Evolutionary conservation across 495 filamentous ascomycete genomes (phyloP), one percentile per base, ranked within the genome.

Genomic region (Podospora didyma): DNA sequence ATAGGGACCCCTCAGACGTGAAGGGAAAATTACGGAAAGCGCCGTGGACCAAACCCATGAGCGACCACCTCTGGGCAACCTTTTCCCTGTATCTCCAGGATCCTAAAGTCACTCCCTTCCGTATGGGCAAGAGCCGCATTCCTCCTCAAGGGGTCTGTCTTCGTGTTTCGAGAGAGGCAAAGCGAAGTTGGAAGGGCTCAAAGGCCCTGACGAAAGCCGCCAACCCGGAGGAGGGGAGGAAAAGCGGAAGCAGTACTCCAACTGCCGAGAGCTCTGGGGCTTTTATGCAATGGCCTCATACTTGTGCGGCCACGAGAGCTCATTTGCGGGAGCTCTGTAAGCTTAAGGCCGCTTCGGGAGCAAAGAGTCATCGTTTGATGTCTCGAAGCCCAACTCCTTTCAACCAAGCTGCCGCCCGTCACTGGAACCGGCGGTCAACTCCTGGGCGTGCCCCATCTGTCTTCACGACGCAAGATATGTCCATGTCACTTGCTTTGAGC

Each of bases 101-200:
- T 68, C 92, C 94, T 31, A 91, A 87, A 10, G 88, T 96, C 24
- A 98, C 94, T 2, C 94, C 94, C 0, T 93, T 97, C 73, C 92
- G 92, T 62, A 87, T 90, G 75, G 83, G 92, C 16, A 91, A 93
- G 20, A 92, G 90, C 51, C 82, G 83, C 53, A 83, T 92, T 37
- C 94, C 94, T 21, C 94, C 94, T 12, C 78, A 94, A 37, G 95
- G 94, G 7, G 89, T 97, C 31, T 93, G 91, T 63, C 80, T 87
- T 63, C 89, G 91, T 56, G 92, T 98, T 48, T 89, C 92, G 1
- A 82, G 91, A 63, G 86, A 90, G 63, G 89, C 92, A 5, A 89
- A 86, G 71, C 81, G 84, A 64, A 93, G 82, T 54, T 98, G 95
- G 95, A 88, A 82, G 61, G 85, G 82, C 7, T 73, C 79, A 9